These are phyloP conservation scores for Trypanosoma theileri DNA, from an alignment of 208 protist species.

Conservation along the genomic window DNA sequence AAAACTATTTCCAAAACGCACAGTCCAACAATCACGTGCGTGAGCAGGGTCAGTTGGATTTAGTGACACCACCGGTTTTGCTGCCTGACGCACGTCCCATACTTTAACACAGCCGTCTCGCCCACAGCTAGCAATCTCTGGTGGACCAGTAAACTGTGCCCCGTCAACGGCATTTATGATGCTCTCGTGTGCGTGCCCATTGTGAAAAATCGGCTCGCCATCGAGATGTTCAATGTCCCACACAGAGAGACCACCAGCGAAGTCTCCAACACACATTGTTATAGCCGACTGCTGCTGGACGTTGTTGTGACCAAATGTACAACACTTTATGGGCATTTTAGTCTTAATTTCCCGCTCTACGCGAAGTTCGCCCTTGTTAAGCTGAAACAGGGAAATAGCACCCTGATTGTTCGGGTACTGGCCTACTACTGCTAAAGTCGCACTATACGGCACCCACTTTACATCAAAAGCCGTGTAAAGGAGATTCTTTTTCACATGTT, in stretches of 20 bases:
- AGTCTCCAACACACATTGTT: constrained; percentile 83
- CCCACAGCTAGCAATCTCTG: constrained; percentile 86
- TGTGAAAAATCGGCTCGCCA: constrained; percentile 41
- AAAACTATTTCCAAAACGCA: constrained; percentile 91
- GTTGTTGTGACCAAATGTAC: constrained; percentile 85
- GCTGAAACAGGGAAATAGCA: constrained; percentile 69
- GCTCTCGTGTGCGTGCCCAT: constrained; percentile 82
- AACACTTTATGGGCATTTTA: constrained; percentile 84
- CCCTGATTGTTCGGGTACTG: constrained; percentile 90
- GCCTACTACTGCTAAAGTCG: constrained; percentile 76
- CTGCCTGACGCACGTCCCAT: constrained; percentile 91
- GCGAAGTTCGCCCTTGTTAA: constrained; percentile 80
- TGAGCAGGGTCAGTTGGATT: constrained; percentile 60
- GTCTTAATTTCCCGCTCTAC: constrained; percentile 53
- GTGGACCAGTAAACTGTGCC: constrained; percentile 74
- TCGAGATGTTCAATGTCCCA: constrained; percentile 76
- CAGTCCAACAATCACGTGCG: constrained; percentile 92
- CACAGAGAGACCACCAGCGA: constrained; percentile 80
- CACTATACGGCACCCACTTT: constrained; percentile 87
- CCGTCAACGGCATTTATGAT: constrained; percentile 96
- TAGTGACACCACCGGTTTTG: constrained; percentile 82
- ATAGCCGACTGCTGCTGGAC: constrained; percentile 22
- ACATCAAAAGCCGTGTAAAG: constrained; percentile 91
- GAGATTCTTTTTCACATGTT: constrained; percentile 89
- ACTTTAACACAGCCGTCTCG: constrained; percentile 91